Evolutionary conservation across 2,329 filamentous ascomycete genomes (phyloP), one percentile per base, ranked within the genome.

Genomic region (Aspergillus arachidicola): DNA sequence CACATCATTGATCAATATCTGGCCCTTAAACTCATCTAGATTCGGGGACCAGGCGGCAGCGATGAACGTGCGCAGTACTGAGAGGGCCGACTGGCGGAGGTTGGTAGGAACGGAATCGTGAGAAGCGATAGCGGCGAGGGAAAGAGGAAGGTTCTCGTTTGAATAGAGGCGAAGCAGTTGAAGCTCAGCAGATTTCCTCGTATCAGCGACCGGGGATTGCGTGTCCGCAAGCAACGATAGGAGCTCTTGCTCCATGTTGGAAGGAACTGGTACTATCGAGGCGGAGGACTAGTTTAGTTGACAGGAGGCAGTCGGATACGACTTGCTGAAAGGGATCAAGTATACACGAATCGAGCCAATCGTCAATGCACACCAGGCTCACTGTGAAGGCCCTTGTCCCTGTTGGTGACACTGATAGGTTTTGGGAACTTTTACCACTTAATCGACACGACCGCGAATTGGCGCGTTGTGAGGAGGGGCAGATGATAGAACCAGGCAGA

Each of bases 171-270:
- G 87, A 76, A 89, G 87, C 58, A 97, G 86, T 72, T 93, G 91
- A 74, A 90, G 84, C 81, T 99, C 95, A 71, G 95, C 95, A 76
- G 91, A 88, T 77, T 92, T 93, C 78, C 94, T 90, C 62, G 91
- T 89, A 60, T 82, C 88, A 77, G 94, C 89, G 63, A 89, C 87
- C 64, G 91, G 74, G 67, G 89, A 89, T 82, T 96, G 93, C 57
- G 94, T 96, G 80, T 93, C 92, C 73, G 90, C 88, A 68, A 99
- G 89, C 77, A 98, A 86, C 79, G 90, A 89, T 72, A 95, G 89
- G 79, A 99, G 88, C 84, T 96, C 90, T 81, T 96, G 90, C 86
- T 97, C 94, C 93, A 97, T 97, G 72, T 74, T 75, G 65, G 62
- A 51, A 59, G 48, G 19, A n/a, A 32, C 19, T 21, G 51, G 43